These are phyloP conservation scores for Sistotremastrum niveocremeum DNA, from an alignment of 768 basidiomycete genomes.

Conservation along the genomic window DNA sequence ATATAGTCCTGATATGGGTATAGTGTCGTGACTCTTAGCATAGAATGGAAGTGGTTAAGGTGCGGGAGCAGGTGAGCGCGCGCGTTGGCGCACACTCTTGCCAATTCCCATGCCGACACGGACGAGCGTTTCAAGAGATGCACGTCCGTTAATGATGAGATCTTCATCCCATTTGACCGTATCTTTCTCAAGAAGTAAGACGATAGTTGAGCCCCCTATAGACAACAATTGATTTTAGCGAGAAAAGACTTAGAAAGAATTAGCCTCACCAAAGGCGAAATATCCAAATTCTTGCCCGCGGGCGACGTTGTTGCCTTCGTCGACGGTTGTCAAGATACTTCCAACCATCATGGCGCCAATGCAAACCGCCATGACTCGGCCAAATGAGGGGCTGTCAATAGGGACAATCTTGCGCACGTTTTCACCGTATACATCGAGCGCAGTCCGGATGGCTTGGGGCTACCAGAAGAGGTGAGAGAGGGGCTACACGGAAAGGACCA, in stretches of 20 bases:
- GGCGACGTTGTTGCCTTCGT: conserved; percentile 67
- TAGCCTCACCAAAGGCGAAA: conserved; percentile 77
- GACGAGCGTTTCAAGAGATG: conserved; percentile 81
- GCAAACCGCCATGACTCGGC: conserved; percentile 84
- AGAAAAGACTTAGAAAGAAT: conserved; percentile 1
- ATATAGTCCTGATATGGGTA: too few relatives aligned
- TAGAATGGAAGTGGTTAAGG: too few relatives aligned
- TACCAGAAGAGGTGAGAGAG: conserved; percentile 15
- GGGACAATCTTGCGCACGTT: conserved; percentile 88
- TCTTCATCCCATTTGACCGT: conserved; percentile 87
- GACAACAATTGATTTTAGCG: neutral
- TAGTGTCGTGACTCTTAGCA: too few relatives aligned
- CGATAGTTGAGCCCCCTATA: conserved; percentile 82
- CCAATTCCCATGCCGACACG: conserved; percentile 84
- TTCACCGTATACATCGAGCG: conserved; percentile 87
- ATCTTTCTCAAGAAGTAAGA: conserved; percentile 78
- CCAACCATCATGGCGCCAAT: conserved; percentile 95
- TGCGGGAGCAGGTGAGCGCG: too few relatives aligned
- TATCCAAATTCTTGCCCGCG: conserved; percentile 88
- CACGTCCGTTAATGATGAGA: conserved; percentile 67
- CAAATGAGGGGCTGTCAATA: conserved; percentile 82
- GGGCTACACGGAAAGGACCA: neutral
- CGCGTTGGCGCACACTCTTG: neutral
- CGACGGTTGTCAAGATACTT: conserved; percentile 75
- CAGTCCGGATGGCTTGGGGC: conserved; percentile 89